Evolutionary conservation across 768 basidiomycete genomes (phyloP), one percentile per base, ranked within the genome.

Genomic region (Hygrocybe coccinea): DNA sequence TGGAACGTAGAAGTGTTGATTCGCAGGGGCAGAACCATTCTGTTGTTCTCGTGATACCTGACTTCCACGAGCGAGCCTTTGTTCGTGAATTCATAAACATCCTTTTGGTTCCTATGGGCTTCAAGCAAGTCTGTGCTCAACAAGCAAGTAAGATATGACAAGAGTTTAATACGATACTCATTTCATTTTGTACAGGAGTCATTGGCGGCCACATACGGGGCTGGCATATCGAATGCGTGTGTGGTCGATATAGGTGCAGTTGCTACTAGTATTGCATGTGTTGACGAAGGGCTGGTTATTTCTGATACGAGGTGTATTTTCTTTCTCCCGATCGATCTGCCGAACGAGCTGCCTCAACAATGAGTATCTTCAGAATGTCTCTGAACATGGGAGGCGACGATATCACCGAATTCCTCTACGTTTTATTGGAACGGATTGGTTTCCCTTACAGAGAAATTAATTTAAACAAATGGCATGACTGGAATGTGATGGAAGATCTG

Each of bases 331-430:
- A 12, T 48, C 19, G 33, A 37, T 46, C 17, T 8, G 22, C 17
- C 25, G 6, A 37, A 50, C 33, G 15, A 50, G 58, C 56, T 56
- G 56, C 47, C 39, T 52, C 15, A 47, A 37, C 59, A 52, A 46
- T 15, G 35, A 17, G 37, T 45, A 44, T 9, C 25, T 38, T 39
- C 57, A 84, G 95, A 60, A 85, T 95, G 75, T 77, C 80, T 22
- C 77, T 98, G 46, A 86, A 85, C 62, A 88, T 91, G 71, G 97
- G 93, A 17, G 94, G 95, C 12, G 89, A 98, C 68, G 97, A 97
- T 71, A 87, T 99, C 65, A 97, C 95, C 2, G 85, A 89, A 59
- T 91, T 95, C 63, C 75, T 95, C 43, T 83, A 85, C 61, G 84
- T 89, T 22, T 73, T 97, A 12, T 76, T 98, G 24, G 77, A 83